phyloP scores from a whole-genome alignment of 2,329 filamentous ascomycete species.

The Fusarium circinatum region DNA sequence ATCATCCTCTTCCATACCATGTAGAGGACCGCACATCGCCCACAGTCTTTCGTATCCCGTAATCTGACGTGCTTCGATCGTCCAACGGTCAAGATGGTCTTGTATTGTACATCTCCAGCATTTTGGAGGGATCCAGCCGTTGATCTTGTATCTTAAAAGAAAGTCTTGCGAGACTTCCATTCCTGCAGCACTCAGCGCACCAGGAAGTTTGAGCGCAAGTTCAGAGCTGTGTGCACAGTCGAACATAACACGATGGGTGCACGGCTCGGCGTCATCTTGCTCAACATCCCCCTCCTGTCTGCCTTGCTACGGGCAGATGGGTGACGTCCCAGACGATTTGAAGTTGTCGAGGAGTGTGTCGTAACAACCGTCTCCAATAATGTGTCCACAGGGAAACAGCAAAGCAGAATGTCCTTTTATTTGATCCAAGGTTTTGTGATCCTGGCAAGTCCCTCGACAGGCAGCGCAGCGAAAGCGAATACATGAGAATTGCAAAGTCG shows the following conservation, averaged over 20 bases:
- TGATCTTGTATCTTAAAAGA: background rate
- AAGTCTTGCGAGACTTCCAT: background rate
- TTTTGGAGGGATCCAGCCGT: background rate
- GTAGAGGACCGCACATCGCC: background rate
- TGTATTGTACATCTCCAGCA: constrained; percentile 29
- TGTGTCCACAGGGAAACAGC: constrained; percentile 37
- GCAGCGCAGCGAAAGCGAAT: constrained; percentile 28
- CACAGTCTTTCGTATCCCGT: background rate
- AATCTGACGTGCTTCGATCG: background rate
- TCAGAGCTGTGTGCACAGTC: constrained; percentile 16
- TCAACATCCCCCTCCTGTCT: constrained; percentile 4
- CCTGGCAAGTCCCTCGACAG: constrained; percentile 29
- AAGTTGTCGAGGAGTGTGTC: background rate
- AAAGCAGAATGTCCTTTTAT: background rate
- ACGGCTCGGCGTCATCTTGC: constrained; percentile 1
- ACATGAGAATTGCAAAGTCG: constrained; percentile 9
- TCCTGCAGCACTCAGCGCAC: background rate
- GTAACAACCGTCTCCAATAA: constrained; percentile 34
- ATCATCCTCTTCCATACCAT: background rate
- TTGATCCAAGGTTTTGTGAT: background rate
- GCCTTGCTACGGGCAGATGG: constrained; percentile 33
- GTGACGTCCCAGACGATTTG: background rate
- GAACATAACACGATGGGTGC: constrained; percentile 29
- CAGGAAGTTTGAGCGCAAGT: background rate
- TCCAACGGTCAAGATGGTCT: constrained; percentile 15